A percentile compares a stretch with the other conserved stretches of the same genome.
These are phyloP conservation scores for Plectosphaerella sp. DNA, from an alignment of 2,329 filamentous ascomycete genomes.

Conservation along the genomic window DNA sequence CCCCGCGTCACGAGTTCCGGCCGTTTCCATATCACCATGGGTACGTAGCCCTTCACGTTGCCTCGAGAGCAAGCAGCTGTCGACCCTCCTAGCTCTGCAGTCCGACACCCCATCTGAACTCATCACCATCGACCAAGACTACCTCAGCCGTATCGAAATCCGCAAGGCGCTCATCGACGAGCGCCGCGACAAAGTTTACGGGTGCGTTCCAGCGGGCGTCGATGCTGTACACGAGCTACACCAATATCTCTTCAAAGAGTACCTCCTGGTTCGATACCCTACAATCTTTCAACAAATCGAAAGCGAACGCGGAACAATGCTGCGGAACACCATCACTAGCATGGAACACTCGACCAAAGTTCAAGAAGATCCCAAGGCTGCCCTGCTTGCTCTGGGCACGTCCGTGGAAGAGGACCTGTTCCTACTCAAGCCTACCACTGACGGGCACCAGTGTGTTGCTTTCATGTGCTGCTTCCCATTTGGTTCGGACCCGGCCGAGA, in stretches of 20 bases:
- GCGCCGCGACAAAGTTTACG: slow-evolving; percentile 35
- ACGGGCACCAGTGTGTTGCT: slow-evolving; percentile 38
- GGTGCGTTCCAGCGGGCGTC: slow-evolving; percentile 32
- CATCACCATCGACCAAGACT: slow-evolving; percentile 48
- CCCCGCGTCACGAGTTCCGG: slow-evolving; percentile 32
- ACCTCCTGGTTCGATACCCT: slow-evolving; percentile 45
- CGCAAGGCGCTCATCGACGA: slow-evolving; percentile 32
- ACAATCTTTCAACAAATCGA: slow-evolving; percentile 27
- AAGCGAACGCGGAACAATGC: not conserved
- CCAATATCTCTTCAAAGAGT: slow-evolving; percentile 37
- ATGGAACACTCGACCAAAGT: slow-evolving; percentile 20
- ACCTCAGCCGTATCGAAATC: slow-evolving; percentile 35
- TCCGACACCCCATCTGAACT: slow-evolving; percentile 41
- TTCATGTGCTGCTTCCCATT: slow-evolving; percentile 49
- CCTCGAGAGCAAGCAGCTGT: slow-evolving; percentile 1
- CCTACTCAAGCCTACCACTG: slow-evolving; percentile 35
- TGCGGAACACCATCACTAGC: slow-evolving; percentile 32
- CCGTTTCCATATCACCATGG: slow-evolving; percentile 54
- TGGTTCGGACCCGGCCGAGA: slow-evolving; percentile 46
- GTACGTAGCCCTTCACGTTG: slow-evolving; percentile 18
- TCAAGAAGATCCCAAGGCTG: slow-evolving; percentile 21
- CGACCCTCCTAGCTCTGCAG: slow-evolving; percentile 30
- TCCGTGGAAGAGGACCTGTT: slow-evolving; percentile 54
- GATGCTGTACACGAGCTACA: slow-evolving; percentile 44
- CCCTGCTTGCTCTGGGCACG: slow-evolving; percentile 38